Evolutionary conservation across 371 early-diverging fungal species (phyloP), one percentile per base, ranked within the genome.

Genomic region (Sanchytrium tribonematis): DNA sequence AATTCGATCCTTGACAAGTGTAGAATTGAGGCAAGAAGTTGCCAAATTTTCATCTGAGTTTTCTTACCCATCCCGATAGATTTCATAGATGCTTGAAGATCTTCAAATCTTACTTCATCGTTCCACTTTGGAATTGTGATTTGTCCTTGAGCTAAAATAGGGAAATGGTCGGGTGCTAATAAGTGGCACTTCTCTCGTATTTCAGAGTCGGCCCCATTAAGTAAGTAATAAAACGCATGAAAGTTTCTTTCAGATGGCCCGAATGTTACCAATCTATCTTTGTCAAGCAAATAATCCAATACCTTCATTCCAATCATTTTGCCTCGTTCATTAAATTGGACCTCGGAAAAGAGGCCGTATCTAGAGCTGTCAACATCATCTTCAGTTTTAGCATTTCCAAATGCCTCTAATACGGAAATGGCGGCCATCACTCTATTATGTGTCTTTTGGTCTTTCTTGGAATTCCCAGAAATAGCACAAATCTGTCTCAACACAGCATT

Each of bases 1-100:
- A 94, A 96, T 29, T 81, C 78, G 71, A 96, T 75, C 76, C 93
- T 93, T 30, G 93, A 92, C 30, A 96, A 81, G 73, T 89, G 87
- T 66, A 96, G 77, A 70, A 96, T 88, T 16, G 90, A 87, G 0
- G 92, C 85, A 68, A 96, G 74, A 31, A 91, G 82, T 70, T 90
- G 87, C 69, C 88, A 87, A 48, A 93, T 83, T 71, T 87, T 86
- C 12, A 82, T 80, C 66, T 88, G 85, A 71, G 85, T 86, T 70
- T 87, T 85, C 68, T 83, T 83, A 68, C 84, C 81, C 68, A 93
- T 83, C 0, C 94, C 93, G 48, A 89, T 72, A 27, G 80, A 70
- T 74, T 89, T 91, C 77, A 96, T 78, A 1, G 87, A 83, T 5
- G 80, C 77, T 65, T 85, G 82, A 28, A 93, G 74, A 29, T 86